Base-by-base conservation (phyloP, 2,329 filamentous ascomycete genomes). In the Cladophialophora carrionii region DNA sequence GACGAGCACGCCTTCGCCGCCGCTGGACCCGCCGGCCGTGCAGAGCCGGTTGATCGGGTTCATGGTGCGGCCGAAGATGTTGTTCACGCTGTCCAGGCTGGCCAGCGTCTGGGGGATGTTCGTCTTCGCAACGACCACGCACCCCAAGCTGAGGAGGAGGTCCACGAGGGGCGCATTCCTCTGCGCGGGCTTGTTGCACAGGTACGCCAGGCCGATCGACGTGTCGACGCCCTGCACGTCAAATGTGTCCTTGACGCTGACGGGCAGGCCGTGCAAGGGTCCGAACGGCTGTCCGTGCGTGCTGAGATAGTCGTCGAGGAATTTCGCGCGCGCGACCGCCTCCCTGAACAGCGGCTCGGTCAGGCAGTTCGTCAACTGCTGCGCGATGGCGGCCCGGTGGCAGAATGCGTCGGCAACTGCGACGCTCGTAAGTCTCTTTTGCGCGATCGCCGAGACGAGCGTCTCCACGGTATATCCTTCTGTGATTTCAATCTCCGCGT, bases 71-170 rank as follows among this genome's bases (percentile, higher is more conserved):
- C 87, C 87, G 53, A 72, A 68, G 22, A 89, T 72, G 71, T 88
- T 83, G 73, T 87, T 89, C 48, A 84, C 80, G 4, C 81, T 83
- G 72, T 89, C 87, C 48, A 86, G 74, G 7, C 80, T 79, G 70
- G 79, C 78, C 63, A 86, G 74, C 0, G 83, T 84, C 66, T 87
- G 84, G 1, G 88, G 88, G 1, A 90, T 79, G 70, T 90, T 90
- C 0, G 88, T 90, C 76, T 90, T 90, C 69, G 85, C 82, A 69
- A 90, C 88, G n/a, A 88, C 76, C 0, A 91, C 81, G 0, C 88
- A 88, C 1, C 89, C 89, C 0, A 86, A 79, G 20, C 80, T 79
- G 29, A 84, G 76, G 3, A 91, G 75, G 0, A 89, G 77, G 8
- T 84, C 79, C 0, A 89, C 84, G 6, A 90, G 77, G 0, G 82